A percentile compares a stretch with the other conserved stretches of the same genome.
Conservation (phyloP, 768 basidiomycete genomes). For the Rhizopogon sp. region DNA sequence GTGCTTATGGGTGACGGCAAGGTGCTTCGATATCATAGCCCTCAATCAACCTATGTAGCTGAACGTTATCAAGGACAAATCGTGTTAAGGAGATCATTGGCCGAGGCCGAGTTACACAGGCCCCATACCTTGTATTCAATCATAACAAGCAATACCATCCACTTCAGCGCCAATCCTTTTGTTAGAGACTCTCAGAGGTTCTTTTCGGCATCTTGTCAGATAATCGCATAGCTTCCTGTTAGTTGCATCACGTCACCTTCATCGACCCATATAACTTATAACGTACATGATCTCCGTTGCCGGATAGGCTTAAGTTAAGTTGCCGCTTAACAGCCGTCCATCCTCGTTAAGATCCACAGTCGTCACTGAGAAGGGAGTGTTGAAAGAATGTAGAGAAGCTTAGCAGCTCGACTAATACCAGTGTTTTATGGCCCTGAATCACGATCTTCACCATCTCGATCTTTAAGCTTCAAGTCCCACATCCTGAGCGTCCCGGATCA, state of each 20-base stretch:
- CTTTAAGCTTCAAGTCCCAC: slow-evolving; percentile 61
- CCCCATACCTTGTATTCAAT: not conserved
- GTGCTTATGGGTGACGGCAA: too few species aligned
- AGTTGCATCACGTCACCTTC: not conserved
- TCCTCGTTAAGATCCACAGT: slow-evolving; percentile 54
- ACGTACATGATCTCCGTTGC: slow-evolving; percentile 67
- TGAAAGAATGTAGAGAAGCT: not conserved
- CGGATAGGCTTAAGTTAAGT: slow-evolving; percentile 58
- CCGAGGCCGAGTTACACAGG: not conserved
- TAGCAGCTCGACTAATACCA: slow-evolving; percentile 27
- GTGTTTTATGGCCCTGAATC: slow-evolving; percentile 77
- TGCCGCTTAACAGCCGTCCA: slow-evolving; percentile 55
- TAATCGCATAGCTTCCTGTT: not conserved
- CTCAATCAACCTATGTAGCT: too few species aligned
- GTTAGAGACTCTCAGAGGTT: too few species aligned
- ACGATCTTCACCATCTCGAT: slow-evolving; percentile 83
- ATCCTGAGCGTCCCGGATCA: slow-evolving; percentile 95
- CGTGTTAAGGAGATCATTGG: not conserved
- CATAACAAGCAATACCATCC: not conserved
- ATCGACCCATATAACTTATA: slow-evolving; percentile 2
- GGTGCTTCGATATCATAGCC: too few species aligned
- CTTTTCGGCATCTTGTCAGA: not conserved
- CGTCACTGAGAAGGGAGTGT: not conserved
- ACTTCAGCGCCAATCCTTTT: not conserved
- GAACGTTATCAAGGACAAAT: not conserved